Conservation (phyloP, 306 rosid species). For the Datisca glomerata region DNA sequence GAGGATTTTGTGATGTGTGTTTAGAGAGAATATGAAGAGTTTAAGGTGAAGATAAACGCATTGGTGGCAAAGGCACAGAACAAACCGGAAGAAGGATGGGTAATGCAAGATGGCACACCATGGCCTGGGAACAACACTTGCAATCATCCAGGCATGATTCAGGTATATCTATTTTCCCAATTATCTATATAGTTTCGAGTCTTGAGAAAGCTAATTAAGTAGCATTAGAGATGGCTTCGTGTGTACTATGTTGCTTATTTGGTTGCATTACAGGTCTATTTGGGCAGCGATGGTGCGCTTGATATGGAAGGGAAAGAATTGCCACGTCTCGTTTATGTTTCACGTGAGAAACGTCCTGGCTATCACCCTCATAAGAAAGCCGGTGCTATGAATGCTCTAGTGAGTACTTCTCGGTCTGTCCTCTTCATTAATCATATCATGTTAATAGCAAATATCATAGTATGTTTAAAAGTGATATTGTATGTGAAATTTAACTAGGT, state of each 20-base stretch:
- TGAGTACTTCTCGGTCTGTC: too few species aligned
- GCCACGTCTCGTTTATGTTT: slow-evolving; percentile 78
- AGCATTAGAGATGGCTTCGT: too few species aligned
- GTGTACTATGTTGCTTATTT: too few species aligned
- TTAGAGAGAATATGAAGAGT: slow-evolving; percentile 97
- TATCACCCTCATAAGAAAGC: slow-evolving; percentile 80
- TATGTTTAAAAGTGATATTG: too few species aligned
- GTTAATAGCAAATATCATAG: too few species aligned
- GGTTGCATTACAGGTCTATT: too few species aligned
- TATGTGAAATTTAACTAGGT: too few species aligned
- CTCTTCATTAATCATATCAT: too few species aligned
- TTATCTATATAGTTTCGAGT: too few species aligned
- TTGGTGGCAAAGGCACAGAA: slow-evolving; percentile 75
- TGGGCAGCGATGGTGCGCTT: slow-evolving; percentile 77
- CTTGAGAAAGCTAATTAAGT: too few species aligned
- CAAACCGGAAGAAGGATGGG: slow-evolving; percentile 97
- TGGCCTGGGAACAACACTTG: slow-evolving; percentile 91
- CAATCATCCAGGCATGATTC: slow-evolving; percentile 98
- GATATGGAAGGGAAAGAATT: slow-evolving; percentile 72
- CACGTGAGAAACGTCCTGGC: slow-evolving; percentile 82
- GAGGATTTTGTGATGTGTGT: too few species aligned
- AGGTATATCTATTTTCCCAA: too few species aligned
- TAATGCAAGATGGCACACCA: slow-evolving; percentile 90
- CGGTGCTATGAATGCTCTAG: slow-evolving; percentile 94
- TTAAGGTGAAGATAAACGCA: slow-evolving; percentile 75